Conservation (phyloP, 768 basidiomycete genomes). For the Phlebiopsis gigantea region DNA sequence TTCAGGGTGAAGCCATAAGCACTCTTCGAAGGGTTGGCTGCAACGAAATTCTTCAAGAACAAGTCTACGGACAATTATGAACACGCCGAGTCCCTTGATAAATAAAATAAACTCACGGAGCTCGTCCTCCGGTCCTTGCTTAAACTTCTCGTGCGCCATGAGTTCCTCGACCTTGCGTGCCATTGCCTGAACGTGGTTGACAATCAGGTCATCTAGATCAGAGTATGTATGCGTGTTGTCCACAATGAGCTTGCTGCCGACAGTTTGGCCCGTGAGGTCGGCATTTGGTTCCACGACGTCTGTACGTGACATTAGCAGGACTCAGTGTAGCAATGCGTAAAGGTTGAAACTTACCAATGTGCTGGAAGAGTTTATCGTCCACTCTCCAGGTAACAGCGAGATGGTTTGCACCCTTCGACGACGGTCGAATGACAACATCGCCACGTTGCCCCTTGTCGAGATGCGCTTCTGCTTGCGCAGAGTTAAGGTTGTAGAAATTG, state of each 20-base stretch:
- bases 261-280: slow-evolving; percentile 62
- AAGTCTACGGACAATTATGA: slow-evolving; percentile 47
- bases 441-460: slow-evolving; percentile 89
- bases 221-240: slow-evolving; percentile 79
- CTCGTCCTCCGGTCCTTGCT: slow-evolving; percentile 80
- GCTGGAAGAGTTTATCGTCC: slow-evolving; percentile 91
- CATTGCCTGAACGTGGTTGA: slow-evolving; percentile 94
- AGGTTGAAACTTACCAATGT: slow-evolving; percentile 71
- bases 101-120: slow-evolving; percentile 60
- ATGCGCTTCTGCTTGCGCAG: slow-evolving; percentile 82
- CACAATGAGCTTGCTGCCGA: slow-evolving; percentile 62
- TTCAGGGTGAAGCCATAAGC: slow-evolving; percentile 96
- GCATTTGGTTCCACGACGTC: slow-evolving; percentile 81
- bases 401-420: slow-evolving; percentile 90
- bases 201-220: slow-evolving; percentile 94
- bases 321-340: too few species aligned
- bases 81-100: not conserved
- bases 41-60: slow-evolving; percentile 83
- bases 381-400: slow-evolving; percentile 99
- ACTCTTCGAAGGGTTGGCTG: slow-evolving; percentile 90
- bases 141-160: slow-evolving; percentile 94
- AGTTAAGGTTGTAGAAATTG: slow-evolving; percentile 94
- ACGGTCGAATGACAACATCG: slow-evolving; percentile 94
- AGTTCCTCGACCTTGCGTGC: slow-evolving; percentile 90
- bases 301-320: slow-evolving; percentile 28